Percentiles rank a stretch among this genome's conserved stretches.
Evolutionary conservation across 257 asterid species (phyloP).

Genomic region (Lantana camara): DNA sequence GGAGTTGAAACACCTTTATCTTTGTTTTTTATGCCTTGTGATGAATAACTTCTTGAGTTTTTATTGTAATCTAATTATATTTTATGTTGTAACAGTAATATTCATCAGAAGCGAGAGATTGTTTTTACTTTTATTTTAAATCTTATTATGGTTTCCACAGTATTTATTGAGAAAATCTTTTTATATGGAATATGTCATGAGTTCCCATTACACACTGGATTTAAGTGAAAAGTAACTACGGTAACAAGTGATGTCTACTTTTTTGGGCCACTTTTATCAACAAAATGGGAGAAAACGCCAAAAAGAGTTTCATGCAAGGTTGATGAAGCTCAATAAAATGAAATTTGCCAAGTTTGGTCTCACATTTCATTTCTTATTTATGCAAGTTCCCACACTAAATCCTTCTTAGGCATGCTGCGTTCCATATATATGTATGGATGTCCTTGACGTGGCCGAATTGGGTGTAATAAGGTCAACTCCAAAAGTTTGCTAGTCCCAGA

Average conservation of each 20-base stretch:
- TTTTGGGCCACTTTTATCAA: neutral
- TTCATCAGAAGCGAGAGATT: neutral
- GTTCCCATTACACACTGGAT: neutral
- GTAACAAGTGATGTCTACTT: neutral
- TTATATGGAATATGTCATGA: constrained; percentile 4
- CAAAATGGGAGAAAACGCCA: constrained; percentile 5
- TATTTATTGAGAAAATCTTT: constrained; percentile 9
- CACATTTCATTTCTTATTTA: constrained; percentile 1
- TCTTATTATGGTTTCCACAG: neutral
- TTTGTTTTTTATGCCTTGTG: constrained; percentile 15
- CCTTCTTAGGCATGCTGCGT: constrained; percentile 21
- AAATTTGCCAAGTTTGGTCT: neutral
- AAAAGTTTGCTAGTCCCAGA: constrained; percentile 4
- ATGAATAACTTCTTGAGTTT: constrained; percentile 1
- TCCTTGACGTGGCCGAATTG: neutral
- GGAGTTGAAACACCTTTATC: constrained; percentile 24
- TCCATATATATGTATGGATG: neutral
- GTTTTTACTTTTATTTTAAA: neutral
- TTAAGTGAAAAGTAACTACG: neutral
- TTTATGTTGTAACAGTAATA: neutral
- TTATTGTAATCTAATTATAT: constrained; percentile 2
- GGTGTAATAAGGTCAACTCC: neutral
- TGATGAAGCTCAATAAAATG: constrained; percentile 16
- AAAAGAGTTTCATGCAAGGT: constrained; percentile 13
- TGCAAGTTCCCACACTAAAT: neutral